Base-by-base conservation (phyloP, 2,329 filamentous ascomycete species). In the Nannizziopsis arthrosporioides region DNA sequence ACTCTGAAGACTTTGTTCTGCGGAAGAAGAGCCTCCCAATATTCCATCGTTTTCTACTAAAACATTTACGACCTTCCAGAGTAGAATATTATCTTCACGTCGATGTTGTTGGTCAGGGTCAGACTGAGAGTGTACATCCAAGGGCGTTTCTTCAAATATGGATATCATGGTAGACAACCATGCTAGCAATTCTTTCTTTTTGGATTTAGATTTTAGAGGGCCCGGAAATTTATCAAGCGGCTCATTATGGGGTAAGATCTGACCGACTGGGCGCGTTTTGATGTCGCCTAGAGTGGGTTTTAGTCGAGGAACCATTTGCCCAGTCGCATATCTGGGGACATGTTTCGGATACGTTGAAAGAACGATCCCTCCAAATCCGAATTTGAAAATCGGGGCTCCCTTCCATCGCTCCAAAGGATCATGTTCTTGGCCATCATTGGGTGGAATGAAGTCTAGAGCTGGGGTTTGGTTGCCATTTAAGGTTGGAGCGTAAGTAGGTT, bases 321-420 rank as follows among this genome's bases (percentile, higher is more conserved):
- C 84, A 54, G 85, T 81, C 19, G 82, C 80, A 65, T 94, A 96
- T 41, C 89, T 81, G 11, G 90, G 89, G 31, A 92, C 78, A 55
- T 90, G 84, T 62, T 85, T 88, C 0, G 93, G 92, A 59, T 96
- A 95, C 38, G 82, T 86, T 1, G 84, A 88, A 2, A 93, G 74
- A 9, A 95, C 70, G 1, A 78, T 77, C 10, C 92, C 92, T 15
- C 88, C 89, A 42, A 93, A 80, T 2, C 87, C 88, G 82, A 93
- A 98, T 1, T 77, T 78, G 59, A 96, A 82, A 10, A 94, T 76
- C 0, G 93, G 92, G 10, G 79, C 77, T 2, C 93, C 93, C 67
- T 84, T 88, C 92, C 92, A 98, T 55, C 92, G 76, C 62, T 94
- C 77, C 5, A 98, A 70, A 1, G 82, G 80, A 67, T 98, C 92